Percentiles rank a stretch among this genome's conserved stretches.
These are phyloP conservation scores for Phialophora tarda DNA, from an alignment of 2,329 filamentous ascomycete genomes.

Conservation along the genomic window DNA sequence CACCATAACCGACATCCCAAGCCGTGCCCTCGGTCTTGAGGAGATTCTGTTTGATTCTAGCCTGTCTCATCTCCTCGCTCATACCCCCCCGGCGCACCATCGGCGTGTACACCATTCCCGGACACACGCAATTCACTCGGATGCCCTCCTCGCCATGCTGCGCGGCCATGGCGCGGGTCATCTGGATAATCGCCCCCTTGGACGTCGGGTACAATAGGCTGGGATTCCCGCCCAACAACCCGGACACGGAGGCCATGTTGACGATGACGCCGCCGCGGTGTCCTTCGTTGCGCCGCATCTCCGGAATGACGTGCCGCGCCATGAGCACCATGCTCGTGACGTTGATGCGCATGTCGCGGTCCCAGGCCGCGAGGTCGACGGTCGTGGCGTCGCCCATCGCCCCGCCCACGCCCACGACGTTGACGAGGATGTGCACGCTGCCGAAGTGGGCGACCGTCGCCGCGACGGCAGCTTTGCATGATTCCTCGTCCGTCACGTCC, in stretches of 20 bases:
- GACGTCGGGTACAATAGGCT: constrained; percentile 44
- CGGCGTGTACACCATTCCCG: constrained; percentile 44
- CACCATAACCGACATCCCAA: constrained; percentile 25
- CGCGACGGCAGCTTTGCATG: constrained; percentile 15
- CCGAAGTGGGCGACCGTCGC: constrained; percentile 21
- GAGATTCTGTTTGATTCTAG: constrained; percentile 40
- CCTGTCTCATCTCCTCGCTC: constrained; percentile 41
- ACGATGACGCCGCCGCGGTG: constrained; percentile 44
- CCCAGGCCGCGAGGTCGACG: constrained; percentile 43
- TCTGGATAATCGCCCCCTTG: constrained; percentile 53
- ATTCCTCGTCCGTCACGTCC: constrained; percentile 22
- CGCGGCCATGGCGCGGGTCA: constrained; percentile 60
- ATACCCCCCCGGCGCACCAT: constrained; percentile 37
- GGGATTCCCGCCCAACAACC: constrained; percentile 42
- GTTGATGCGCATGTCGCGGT: constrained; percentile 45
- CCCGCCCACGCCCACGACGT: constrained; percentile 46
- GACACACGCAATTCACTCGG: constrained; percentile 58
- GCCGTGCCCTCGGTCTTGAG: constrained; percentile 35
- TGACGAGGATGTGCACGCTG: constrained; percentile 22
- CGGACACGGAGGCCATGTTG: constrained; percentile 47
- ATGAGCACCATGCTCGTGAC: constrained; percentile 49
- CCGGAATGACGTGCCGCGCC: constrained; percentile 43
- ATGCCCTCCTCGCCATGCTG: constrained; percentile 56
- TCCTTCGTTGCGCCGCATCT: constrained; percentile 44
- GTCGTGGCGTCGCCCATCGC: constrained; percentile 43